A percentile compares a stretch with the other conserved stretches of the same genome.
These are phyloP conservation scores for Mortierella sp. DNA, from an alignment of 371 early-diverging fungal species.

Conservation along the genomic window DNA sequence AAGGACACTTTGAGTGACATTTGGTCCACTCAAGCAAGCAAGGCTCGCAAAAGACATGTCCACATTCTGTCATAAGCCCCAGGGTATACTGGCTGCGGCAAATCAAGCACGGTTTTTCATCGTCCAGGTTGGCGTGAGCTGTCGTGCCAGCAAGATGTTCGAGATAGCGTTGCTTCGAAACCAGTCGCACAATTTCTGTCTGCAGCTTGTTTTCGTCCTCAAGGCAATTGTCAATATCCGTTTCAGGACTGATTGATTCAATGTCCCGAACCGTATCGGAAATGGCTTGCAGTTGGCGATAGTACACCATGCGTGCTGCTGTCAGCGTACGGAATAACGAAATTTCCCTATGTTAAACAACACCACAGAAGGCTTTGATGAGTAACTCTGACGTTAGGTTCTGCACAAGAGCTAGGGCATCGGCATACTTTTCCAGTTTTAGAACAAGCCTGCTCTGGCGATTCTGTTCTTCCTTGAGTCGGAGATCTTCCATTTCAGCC, in stretches of 20 bases:
- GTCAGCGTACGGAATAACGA: constrained; percentile 26
- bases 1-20: constrained; percentile 52
- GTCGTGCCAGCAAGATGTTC: constrained; percentile 45
- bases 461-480: constrained; percentile 26
- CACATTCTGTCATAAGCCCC: constrained; percentile 72
- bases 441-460: constrained; percentile 19
- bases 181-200: constrained; percentile 20
- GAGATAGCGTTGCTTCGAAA: constrained; percentile 59
- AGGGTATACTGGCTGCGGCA: constrained; percentile 61
- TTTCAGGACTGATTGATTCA: constrained; percentile 38
- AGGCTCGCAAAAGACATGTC: constrained; percentile 62
- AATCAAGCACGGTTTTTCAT: constrained; percentile 61
- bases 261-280: constrained; percentile 59
- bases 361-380: too few relatives aligned
- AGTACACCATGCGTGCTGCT: constrained; percentile 65
- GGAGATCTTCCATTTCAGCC: constrained; percentile 28
- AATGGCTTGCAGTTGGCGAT: constrained; percentile 63
- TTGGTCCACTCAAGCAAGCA: constrained; percentile 61
- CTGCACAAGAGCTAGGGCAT: not conserved
- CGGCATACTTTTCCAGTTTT: constrained; percentile 26
- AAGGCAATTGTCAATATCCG: constrained; percentile 35
- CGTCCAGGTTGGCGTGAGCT: constrained; percentile 21
- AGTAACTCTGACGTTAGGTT: too few relatives aligned
- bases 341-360: constrained; percentile 34
- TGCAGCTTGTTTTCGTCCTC: constrained; percentile 41